Percentiles rank a stretch among this genome's conserved stretches.
Evolutionary conservation across 2,329 filamentous ascomycete genomes (phyloP).

Genomic region (Clonostachys byssicola): DNA sequence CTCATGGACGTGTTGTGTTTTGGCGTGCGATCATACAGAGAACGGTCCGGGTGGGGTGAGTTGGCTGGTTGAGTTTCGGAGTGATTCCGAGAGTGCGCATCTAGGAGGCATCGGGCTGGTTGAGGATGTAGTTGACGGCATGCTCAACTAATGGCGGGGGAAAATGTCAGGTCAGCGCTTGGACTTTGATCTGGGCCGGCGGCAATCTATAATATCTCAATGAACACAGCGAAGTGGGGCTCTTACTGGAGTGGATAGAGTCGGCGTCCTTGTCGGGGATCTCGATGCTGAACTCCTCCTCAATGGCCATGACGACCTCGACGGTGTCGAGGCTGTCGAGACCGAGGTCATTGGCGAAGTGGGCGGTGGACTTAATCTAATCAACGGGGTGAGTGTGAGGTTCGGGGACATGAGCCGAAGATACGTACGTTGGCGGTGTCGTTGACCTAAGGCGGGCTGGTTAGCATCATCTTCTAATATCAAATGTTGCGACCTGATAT

Average conservation of each 20-base stretch:
- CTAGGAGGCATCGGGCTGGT: constrained; percentile 84
- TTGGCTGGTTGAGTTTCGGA: background rate
- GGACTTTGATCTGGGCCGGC: background rate
- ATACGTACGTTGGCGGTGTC: constrained; percentile 56
- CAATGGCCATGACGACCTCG: constrained; percentile 99
- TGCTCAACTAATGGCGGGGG: constrained; percentile 65
- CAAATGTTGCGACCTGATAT: too few relatives aligned
- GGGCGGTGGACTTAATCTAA: constrained; percentile 76
- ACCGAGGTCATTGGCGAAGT: constrained; percentile 97
- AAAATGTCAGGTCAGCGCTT: background rate
- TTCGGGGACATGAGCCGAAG: constrained; percentile 3
- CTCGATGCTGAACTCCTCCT: constrained; percentile 91
- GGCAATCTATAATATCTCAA: too few relatives aligned
- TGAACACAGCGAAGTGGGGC: background rate
- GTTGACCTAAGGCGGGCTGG: constrained; percentile 51
- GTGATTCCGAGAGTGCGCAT: constrained; percentile 1
- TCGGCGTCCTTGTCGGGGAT: constrained; percentile 98
- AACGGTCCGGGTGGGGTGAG: constrained; percentile 13
- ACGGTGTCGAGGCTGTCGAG: constrained; percentile 97
- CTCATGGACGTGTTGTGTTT: too few relatives aligned
- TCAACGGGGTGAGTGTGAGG: constrained; percentile 7
- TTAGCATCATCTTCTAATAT: too few relatives aligned
- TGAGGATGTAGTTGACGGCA: constrained; percentile 90
- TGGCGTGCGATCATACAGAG: too few relatives aligned
- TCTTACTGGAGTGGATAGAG: constrained; percentile 86